Percentiles rank a stretch among this genome's conserved stretches.
Conservation (phyloP, 345 rosid genomes). For the Syzygium aqueum region DNA sequence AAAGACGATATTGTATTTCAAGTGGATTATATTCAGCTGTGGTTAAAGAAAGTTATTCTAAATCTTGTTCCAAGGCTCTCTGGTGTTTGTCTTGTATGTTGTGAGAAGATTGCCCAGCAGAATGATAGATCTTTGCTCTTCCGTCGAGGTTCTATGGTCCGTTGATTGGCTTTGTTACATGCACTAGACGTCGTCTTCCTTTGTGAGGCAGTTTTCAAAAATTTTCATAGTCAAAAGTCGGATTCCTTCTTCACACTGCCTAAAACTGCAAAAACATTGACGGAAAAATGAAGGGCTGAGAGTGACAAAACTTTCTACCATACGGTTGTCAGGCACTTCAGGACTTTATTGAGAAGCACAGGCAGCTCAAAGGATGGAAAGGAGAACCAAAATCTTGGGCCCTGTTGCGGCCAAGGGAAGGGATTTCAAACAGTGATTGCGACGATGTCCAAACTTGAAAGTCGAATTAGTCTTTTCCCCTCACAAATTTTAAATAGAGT, state of each 20-base stretch:
- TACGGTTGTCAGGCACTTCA: neutral
- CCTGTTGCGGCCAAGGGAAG: neutral
- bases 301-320: neutral
- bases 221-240: neutral
- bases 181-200: neutral
- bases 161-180: neutral
- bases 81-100: neutral
- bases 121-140: neutral
- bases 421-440: neutral
- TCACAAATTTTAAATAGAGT: too few relatives aligned
- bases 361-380: neutral
- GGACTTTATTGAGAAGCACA: neutral
- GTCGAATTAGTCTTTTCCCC: too few relatives aligned
- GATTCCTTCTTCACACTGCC: neutral
- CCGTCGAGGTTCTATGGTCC: neutral
- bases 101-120: neutral
- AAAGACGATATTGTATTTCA: conserved; percentile 10
- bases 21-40: neutral
- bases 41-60: neutral
- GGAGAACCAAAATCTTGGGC: neutral
- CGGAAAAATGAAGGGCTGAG: neutral
- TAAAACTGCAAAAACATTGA: neutral
- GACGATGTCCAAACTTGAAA: neutral
- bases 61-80: neutral
- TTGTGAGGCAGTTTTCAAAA: neutral